A percentile compares a stretch with the other conserved stretches of the same genome.
Conservation (phyloP, 805 yeast genomes). For the Cyberlindnera amylophila region DNA sequence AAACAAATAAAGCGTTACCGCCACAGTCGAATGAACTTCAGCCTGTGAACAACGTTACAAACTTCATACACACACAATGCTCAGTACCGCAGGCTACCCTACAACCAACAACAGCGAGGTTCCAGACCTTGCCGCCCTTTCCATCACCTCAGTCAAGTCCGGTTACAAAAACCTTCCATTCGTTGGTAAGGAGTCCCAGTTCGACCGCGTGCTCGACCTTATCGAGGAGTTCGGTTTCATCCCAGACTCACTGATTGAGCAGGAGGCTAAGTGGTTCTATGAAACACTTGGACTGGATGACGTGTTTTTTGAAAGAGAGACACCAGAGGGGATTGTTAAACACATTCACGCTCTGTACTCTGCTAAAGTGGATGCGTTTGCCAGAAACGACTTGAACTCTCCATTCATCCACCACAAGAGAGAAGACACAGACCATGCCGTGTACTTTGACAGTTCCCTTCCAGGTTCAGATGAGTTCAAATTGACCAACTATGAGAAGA, state of each 20-base stretch:
- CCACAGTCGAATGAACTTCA: too few species aligned
- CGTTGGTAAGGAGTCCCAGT: constrained; percentile 76
- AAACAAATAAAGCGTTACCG: too few species aligned
- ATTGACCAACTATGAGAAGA: constrained; percentile 57
- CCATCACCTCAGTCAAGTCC: constrained; percentile 38
- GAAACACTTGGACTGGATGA: constrained; percentile 85
- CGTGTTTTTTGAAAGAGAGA: constrained; percentile 83
- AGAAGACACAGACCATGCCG: constrained; percentile 82
- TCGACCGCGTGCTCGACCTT: constrained; percentile 74
- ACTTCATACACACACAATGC: constrained; percentile 2
- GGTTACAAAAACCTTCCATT: constrained; percentile 79
- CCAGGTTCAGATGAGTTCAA: constrained; percentile 42
- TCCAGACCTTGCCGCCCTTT: constrained; percentile 38
- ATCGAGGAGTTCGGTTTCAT: constrained; percentile 83
- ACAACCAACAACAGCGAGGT: constrained; percentile 4
- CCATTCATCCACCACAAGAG: constrained; percentile 75
- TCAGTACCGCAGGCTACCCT: constrained; percentile 2
- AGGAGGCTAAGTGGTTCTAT: constrained; percentile 89
- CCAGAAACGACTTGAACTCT: constrained; percentile 48
- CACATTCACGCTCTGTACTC: constrained; percentile 88
- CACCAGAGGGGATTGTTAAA: constrained; percentile 73
- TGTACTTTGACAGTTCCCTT: constrained; percentile 73
- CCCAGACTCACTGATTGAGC: constrained; percentile 81
- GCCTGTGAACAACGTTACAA: not conserved
- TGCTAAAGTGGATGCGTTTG: constrained; percentile 86